These are phyloP conservation scores for Hypholoma fasciculare DNA, from an alignment of 768 basidiomycete genomes.

Conservation along the genomic window DNA sequence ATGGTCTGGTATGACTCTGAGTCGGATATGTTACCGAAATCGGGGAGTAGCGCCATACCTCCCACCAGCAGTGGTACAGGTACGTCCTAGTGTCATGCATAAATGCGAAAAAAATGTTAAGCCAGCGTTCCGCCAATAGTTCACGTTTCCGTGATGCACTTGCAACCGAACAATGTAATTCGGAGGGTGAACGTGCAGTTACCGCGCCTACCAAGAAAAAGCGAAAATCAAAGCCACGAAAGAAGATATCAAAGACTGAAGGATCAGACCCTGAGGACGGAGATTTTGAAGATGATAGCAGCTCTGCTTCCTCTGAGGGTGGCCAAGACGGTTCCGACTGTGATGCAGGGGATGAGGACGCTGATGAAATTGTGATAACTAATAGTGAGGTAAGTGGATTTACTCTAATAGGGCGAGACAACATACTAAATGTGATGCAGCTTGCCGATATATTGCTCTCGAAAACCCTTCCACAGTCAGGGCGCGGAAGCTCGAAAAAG, in stretches of 20 bases:
- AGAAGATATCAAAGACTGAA: not conserved
- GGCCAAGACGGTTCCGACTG: not conserved
- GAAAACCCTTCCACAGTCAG: conserved; percentile 1
- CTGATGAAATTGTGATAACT: not conserved
- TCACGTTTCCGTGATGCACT: not conserved
- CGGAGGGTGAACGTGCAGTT: not conserved
- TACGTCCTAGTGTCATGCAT: not conserved
- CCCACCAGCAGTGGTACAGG: not conserved
- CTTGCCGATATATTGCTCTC: conserved; percentile 6
- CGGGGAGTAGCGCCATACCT: not conserved
- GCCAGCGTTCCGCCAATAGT: not conserved
- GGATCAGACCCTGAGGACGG: not conserved
- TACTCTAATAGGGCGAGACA: not conserved
- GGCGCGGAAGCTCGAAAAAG: not conserved
- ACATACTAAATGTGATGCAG: not conserved
- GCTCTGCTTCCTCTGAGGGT: not conserved
- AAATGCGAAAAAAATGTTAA: not conserved
- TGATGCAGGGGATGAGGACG: not conserved
- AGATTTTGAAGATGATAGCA: not conserved
- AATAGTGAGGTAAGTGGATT: conserved; percentile 2
- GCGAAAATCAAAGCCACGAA: not conserved
- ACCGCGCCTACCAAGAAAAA: not conserved
- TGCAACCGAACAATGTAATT: not conserved
- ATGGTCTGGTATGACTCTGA: not conserved
- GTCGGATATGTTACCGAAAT: not conserved